A percentile compares a stretch with the other conserved stretches of the same genome.
These are phyloP conservation scores for Coccomyxa sp. DNA, from an alignment of 139 green algal species.

Conservation along the genomic window DNA sequence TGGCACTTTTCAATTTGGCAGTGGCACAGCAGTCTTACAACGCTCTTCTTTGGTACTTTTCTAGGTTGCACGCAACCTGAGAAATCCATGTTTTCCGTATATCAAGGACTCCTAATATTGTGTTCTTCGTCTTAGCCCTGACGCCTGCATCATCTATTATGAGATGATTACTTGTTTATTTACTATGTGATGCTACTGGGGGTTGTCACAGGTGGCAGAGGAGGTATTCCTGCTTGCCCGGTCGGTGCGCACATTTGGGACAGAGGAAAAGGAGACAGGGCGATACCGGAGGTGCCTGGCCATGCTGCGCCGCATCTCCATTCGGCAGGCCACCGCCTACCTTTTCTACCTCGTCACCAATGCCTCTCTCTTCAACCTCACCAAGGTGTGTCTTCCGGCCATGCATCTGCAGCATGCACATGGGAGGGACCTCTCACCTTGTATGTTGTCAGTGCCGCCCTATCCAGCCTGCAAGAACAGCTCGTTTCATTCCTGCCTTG, in stretches of 20 bases:
- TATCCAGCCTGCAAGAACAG: background rate
- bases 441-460: background rate
- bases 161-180: background rate
- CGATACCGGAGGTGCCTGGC: slow-evolving; percentile 59
- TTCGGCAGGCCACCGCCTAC: slow-evolving; percentile 67
- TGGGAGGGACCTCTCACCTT: background rate
- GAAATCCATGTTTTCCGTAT: no score
- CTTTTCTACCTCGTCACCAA: slow-evolving; percentile 37
- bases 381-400: slow-evolving; percentile 14
- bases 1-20: no score
- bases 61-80: no score
- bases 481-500: no score
- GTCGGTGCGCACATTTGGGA: slow-evolving; percentile 74
- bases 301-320: slow-evolving; percentile 53
- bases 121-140: no score
- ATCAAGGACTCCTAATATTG: no score
- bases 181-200: no score
- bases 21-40: no score
- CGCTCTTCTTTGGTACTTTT: no score
- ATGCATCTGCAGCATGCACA: no score
- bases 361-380: slow-evolving; percentile 46
- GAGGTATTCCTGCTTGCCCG: slow-evolving; percentile 55
- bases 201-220: slow-evolving; percentile 51
- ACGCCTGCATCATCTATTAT: no score
- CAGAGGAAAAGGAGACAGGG: slow-evolving; percentile 55